Conservation (phyloP, 352 stramenopile species). For the Globisporangium alternatum region DNA sequence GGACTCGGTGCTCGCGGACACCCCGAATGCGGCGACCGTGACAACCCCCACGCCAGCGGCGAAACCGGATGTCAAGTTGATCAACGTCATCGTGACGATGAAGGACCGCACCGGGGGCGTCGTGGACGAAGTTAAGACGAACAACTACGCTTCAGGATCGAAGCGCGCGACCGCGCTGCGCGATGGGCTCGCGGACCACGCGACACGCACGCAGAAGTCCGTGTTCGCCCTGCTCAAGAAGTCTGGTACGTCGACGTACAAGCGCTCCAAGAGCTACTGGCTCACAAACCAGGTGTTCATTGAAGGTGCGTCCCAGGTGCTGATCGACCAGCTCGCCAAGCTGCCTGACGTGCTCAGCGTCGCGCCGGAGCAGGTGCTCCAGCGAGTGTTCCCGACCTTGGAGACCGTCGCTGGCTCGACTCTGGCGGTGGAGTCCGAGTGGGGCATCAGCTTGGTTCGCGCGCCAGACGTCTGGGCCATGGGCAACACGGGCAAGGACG, state of each 20-base stretch:
- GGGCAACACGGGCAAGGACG: conserved; percentile 45
- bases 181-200: conserved; percentile 35
- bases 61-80: background rate
- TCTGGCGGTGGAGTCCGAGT: conserved; percentile 32
- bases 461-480: conserved; percentile 42
- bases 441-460: conserved; percentile 51
- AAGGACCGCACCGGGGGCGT: conserved; percentile 26
- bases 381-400: conserved; percentile 26
- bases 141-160: conserved; percentile 34
- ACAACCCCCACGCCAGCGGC: background rate
- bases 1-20: background rate
- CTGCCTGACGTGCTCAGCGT: conserved; percentile 38
- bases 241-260: conserved; percentile 17
- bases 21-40: background rate
- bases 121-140: conserved; percentile 27
- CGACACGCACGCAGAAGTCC: conserved; percentile 29
- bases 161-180: conserved; percentile 29
- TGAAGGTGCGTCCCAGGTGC: conserved; percentile 32
- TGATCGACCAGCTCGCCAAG: conserved; percentile 47
- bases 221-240: conserved; percentile 29
- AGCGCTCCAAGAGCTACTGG: conserved; percentile 45
- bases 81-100: conserved; percentile 59
- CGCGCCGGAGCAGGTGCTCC: conserved; percentile 38
- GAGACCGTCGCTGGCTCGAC: conserved; percentile 31
- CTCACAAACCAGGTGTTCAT: conserved; percentile 64